Conservation (phyloP, 345 rosid genomes). For the Chamaenerion angustifolium region DNA sequence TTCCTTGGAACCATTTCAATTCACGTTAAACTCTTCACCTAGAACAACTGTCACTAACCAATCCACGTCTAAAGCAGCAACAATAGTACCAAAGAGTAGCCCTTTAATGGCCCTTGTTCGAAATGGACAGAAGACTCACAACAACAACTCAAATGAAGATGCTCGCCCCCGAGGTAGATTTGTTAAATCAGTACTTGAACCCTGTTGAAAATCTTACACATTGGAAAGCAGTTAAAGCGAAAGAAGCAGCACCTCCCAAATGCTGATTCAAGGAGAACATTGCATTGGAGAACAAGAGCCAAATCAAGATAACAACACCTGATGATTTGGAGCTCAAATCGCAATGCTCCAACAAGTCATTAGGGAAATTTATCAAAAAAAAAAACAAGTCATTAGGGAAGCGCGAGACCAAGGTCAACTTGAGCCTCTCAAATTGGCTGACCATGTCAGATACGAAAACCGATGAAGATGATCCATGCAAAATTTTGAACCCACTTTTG, state of each 20-base stretch:
- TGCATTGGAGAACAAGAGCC: too few species aligned
- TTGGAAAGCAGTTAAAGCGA: slow-evolving; percentile 80
- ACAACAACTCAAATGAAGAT: slow-evolving; percentile 14
- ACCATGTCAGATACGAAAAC: slow-evolving; percentile 11
- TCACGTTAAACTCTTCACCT: slow-evolving; percentile 29
- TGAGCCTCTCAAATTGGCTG: slow-evolving; percentile 76
- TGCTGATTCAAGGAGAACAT: slow-evolving; percentile 45
- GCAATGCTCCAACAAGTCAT: background rate
- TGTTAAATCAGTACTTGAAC: slow-evolving; percentile 44
- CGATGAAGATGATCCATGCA: too few species aligned
- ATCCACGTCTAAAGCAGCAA: slow-evolving; percentile 12
- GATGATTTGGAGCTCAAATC: slow-evolving; percentile 7
- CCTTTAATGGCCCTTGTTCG: slow-evolving; percentile 10
- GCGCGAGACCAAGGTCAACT: slow-evolving; percentile 37
- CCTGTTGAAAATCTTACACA: slow-evolving; percentile 68
- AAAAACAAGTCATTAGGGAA: too few species aligned
- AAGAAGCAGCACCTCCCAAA: slow-evolving; percentile 16
- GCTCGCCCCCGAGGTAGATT: slow-evolving; percentile 29
- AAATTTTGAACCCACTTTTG: too few species aligned
- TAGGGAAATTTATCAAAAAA: too few species aligned
- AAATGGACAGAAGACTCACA: slow-evolving; percentile 6
- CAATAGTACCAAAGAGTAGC: slow-evolving; percentile 1
- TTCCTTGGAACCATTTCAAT: slow-evolving; percentile 75
- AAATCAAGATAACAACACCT: too few species aligned
- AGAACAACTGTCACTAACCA: slow-evolving; percentile 20